A percentile compares a stretch with the other conserved stretches of the same genome.
phyloP scores from a whole-genome alignment of 331 rosid genomes.

The Spiraea crenata region DNA sequence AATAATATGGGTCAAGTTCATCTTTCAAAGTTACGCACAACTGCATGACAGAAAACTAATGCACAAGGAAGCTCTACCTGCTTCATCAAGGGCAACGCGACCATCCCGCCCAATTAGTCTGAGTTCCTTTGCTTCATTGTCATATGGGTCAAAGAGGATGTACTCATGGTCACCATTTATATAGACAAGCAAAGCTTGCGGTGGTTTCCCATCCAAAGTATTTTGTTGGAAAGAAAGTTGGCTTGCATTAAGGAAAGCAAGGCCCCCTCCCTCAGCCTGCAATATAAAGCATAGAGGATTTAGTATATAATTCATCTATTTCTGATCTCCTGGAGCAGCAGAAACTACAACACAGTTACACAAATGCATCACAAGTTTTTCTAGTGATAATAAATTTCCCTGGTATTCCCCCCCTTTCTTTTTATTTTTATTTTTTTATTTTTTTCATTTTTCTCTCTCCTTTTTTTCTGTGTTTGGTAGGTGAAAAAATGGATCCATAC shows the following conservation, averaged over 20 bases:
- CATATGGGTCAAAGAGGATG: constrained; percentile 64
- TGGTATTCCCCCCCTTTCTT: background rate
- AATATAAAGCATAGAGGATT: background rate
- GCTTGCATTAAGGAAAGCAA: constrained; percentile 59
- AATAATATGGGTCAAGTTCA: background rate
- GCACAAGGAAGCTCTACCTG: constrained; percentile 48
- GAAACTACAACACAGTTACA: constrained; percentile 1
- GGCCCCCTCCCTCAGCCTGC: constrained; percentile 83
- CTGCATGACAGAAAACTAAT: background rate
- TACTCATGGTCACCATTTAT: constrained; percentile 78
- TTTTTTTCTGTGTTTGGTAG: background rate
- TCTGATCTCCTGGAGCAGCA: background rate
- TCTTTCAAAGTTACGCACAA: background rate
- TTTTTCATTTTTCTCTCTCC: background rate
- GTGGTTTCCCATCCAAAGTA: constrained; percentile 37
- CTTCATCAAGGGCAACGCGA: constrained; percentile 49
- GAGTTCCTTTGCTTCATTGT: constrained; percentile 44
- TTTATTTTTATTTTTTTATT: background rate
- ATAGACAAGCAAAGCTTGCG: constrained; percentile 51
- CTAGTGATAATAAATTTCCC: too few relatives aligned
- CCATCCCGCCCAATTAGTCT: constrained; percentile 36
- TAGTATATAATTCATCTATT: background rate
- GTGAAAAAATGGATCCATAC: background rate
- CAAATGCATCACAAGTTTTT: background rate
- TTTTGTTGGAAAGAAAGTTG: constrained; percentile 27